These are phyloP conservation scores for Kodamaea suecica DNA, from an alignment of 1,139 yeast genomes.

Conservation along the genomic window DNA sequence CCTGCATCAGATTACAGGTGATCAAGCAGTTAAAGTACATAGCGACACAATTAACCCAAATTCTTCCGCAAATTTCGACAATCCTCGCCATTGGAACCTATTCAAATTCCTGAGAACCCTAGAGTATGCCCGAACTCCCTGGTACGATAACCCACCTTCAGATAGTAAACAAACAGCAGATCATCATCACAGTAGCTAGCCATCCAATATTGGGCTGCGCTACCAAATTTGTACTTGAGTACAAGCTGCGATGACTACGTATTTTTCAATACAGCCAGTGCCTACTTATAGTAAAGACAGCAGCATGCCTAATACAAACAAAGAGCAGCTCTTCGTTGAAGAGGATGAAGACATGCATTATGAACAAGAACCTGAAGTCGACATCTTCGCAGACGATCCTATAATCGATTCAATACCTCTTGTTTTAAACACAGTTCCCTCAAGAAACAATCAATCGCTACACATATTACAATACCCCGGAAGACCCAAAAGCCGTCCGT, in stretches of 20 bases:
- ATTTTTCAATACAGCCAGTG: slow-evolving; percentile 5
- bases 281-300: no score
- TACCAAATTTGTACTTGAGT: neutral
- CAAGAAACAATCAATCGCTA: slow-evolving; percentile 24
- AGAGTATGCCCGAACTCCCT: no score
- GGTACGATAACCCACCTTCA: no score
- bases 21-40: no score
- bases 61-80: no score
- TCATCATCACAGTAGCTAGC: no score
- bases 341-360: slow-evolving; percentile 4
- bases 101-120: no score
- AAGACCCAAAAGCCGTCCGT: slow-evolving; percentile 50
- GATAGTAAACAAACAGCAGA: no score
- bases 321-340: slow-evolving; percentile 1
- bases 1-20: no score
- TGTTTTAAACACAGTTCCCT: slow-evolving; percentile 28
- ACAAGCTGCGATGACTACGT: neutral
- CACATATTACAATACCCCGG: slow-evolving; percentile 70
- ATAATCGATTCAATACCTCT: slow-evolving; percentile 75
- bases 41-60: no score
- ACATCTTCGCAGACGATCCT: slow-evolving; percentile 60
- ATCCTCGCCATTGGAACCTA: no score
- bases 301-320: neutral
- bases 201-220: neutral
- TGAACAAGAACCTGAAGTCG: slow-evolving; percentile 2